Evolutionary conservation across 2,329 filamentous ascomycete genomes (phyloP).

Genomic region (Epichloe glyceriae): DNA sequence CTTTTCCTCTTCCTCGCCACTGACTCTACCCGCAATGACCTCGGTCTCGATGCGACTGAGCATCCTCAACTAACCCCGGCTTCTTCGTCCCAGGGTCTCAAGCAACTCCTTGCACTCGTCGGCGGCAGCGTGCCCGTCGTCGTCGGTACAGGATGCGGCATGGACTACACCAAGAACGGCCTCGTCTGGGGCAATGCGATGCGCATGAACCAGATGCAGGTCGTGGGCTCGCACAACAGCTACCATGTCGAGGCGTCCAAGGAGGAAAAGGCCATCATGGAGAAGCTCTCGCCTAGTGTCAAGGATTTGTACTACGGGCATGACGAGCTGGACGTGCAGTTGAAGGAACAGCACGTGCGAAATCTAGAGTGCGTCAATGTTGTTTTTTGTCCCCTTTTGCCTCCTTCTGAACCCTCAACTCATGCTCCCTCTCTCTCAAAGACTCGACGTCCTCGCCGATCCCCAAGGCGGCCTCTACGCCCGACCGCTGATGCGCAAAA

Average conservation of each 20-base stretch:
- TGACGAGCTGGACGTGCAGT: constrained; percentile 28
- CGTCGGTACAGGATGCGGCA: background rate
- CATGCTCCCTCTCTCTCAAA: background rate
- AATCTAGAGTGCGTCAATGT: constrained; percentile 24
- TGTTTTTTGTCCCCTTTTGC: background rate
- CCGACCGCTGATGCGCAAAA: constrained; percentile 27
- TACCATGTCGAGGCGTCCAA: constrained; percentile 34
- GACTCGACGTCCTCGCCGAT: constrained; percentile 34
- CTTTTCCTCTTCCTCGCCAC: too few species aligned
- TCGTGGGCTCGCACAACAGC: constrained; percentile 37
- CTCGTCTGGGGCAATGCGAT: constrained; percentile 21
- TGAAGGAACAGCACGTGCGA: constrained; percentile 31
- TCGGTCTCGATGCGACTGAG: too few species aligned
- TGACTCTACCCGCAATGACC: too few species aligned
- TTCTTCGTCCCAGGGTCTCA: background rate
- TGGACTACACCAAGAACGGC: constrained; percentile 15
- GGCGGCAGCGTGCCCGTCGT: background rate
- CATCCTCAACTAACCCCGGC: too few species aligned
- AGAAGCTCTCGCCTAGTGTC: constrained; percentile 21
- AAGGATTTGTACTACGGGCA: constrained; percentile 36
- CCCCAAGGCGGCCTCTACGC: constrained; percentile 34
- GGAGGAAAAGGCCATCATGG: constrained; percentile 27
- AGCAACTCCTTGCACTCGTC: background rate
- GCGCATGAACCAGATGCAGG: constrained; percentile 38
- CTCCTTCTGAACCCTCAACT: background rate